A percentile compares a stretch with the other conserved stretches of the same genome.
Evolutionary conservation across 164 flowering plant species (phyloP).

Genomic region (Tetracentron sinense): DNA sequence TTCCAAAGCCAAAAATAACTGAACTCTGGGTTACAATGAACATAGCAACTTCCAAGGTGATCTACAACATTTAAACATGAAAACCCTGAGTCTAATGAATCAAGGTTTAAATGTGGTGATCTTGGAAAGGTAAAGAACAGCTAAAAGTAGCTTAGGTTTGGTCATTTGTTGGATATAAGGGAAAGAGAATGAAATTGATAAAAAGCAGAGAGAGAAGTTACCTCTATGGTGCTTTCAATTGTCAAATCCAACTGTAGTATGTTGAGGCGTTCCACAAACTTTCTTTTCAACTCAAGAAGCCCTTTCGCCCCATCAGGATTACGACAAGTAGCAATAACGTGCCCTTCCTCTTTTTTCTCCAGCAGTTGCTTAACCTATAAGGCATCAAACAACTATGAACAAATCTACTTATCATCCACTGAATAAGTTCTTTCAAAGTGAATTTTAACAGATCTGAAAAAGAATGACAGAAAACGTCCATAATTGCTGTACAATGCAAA

Average conservation of each 20-base stretch:
- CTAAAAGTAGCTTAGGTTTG: not conserved
- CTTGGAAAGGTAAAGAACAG: not conserved
- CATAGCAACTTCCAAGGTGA: too few species aligned
- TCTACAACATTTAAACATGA: too few species aligned
- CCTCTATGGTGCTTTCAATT: slow-evolving; percentile 76
- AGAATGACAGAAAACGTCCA: too few species aligned
- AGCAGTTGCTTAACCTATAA: slow-evolving; percentile 70
- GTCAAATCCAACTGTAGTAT: slow-evolving; percentile 70
- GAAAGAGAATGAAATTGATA: not conserved
- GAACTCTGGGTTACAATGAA: too few species aligned
- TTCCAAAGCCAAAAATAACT: too few species aligned
- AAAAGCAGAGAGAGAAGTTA: slow-evolving; percentile 12
- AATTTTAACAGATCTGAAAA: not conserved
- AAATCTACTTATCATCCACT: too few species aligned
- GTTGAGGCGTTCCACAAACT: slow-evolving; percentile 60
- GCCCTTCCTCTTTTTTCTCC: slow-evolving; percentile 60
- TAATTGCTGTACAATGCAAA: too few species aligned
- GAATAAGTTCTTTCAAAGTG: too few species aligned
- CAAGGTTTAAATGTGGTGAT: too few species aligned
- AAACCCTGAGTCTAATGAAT: too few species aligned
- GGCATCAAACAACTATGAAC: slow-evolving; percentile 2
- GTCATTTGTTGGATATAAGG: not conserved
- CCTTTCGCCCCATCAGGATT: slow-evolving; percentile 59
- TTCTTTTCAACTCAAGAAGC: slow-evolving; percentile 59
- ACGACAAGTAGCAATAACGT: slow-evolving; percentile 88